Evolutionary conservation across 2,329 filamentous ascomycete genomes (phyloP).

Genomic region (Talaromyces sp.): DNA sequence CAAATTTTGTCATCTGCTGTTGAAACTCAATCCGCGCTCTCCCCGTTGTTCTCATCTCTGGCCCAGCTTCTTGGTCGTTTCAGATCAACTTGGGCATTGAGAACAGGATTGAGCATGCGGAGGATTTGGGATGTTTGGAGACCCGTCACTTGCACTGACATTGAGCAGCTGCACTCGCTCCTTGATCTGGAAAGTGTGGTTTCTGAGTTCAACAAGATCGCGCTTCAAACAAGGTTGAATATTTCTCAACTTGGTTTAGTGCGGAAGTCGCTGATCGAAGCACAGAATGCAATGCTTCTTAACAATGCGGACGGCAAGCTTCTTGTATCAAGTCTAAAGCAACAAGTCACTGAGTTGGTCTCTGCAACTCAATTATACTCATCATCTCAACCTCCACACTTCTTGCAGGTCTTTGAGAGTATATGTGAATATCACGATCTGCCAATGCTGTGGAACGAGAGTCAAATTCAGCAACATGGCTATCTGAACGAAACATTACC

Average conservation of each 20-base stretch:
- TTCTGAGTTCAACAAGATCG: conserved; percentile 36
- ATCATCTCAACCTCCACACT: conserved; percentile 38
- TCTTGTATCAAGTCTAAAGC: conserved; percentile 36
- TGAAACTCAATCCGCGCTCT: conserved; percentile 25
- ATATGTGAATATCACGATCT: conserved; percentile 47
- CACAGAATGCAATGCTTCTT: conserved; percentile 35
- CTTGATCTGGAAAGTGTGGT: conserved; percentile 36
- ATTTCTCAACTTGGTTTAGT: conserved; percentile 36
- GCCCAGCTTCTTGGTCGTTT: conserved; percentile 53
- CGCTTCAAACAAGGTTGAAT: conserved; percentile 35
- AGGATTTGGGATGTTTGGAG: conserved; percentile 69
- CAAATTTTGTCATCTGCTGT: conserved; percentile 33
- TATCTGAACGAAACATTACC: conserved; percentile 31
- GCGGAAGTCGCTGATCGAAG: conserved; percentile 37
- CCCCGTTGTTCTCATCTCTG: conserved; percentile 27
- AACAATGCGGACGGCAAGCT: conserved; percentile 35
- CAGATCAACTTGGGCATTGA: conserved; percentile 66
- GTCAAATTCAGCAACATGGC: conserved; percentile 17
- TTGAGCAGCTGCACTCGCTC: conserved; percentile 32
- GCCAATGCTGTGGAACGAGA: conserved; percentile 20
- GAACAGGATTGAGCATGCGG: conserved; percentile 77
- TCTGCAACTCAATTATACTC: conserved; percentile 30
- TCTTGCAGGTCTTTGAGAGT: conserved; percentile 45
- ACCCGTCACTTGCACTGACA: conserved; percentile 51
- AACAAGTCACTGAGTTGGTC: conserved; percentile 36